Conservation (phyloP, 139 green algal genomes). For the Pleodorina starrii region DNA sequence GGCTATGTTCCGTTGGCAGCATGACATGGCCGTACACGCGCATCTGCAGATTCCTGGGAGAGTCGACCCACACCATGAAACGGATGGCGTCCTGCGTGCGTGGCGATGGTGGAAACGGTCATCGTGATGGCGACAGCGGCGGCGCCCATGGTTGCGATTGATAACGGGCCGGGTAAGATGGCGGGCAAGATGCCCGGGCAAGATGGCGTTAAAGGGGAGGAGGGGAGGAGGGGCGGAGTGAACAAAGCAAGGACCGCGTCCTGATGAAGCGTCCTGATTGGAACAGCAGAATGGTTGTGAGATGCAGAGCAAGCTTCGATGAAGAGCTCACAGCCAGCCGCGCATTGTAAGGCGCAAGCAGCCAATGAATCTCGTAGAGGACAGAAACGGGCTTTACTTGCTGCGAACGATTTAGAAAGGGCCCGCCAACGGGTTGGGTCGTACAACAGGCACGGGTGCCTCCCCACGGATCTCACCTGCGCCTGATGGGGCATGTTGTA, state of each 20-base stretch:
- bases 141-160: not conserved
- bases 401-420: not conserved
- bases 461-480: not conserved
- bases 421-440: too few species aligned
- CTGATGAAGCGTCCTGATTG: not conserved
- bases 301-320: not conserved
- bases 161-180: not conserved
- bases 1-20: not conserved
- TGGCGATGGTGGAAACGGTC: not conserved
- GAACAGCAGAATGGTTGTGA: not conserved
- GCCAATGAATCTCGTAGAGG: not conserved
- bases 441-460: not conserved
- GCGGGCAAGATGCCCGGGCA: not conserved
- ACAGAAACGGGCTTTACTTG: not conserved
- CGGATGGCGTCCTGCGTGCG: constrained; percentile 2
- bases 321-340: not conserved
- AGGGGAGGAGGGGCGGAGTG: not conserved
- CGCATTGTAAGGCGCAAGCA: not conserved
- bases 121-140: not conserved
- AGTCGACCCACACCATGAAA: not conserved
- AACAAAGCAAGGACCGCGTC: not conserved
- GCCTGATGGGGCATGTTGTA: constrained; percentile 1
- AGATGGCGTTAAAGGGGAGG: not conserved
- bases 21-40: not conserved
- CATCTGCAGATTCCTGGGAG: not conserved